Evolutionary conservation across 2,329 filamentous ascomycete genomes (phyloP).

Genomic region (Aspergillus thermomutatus): DNA sequence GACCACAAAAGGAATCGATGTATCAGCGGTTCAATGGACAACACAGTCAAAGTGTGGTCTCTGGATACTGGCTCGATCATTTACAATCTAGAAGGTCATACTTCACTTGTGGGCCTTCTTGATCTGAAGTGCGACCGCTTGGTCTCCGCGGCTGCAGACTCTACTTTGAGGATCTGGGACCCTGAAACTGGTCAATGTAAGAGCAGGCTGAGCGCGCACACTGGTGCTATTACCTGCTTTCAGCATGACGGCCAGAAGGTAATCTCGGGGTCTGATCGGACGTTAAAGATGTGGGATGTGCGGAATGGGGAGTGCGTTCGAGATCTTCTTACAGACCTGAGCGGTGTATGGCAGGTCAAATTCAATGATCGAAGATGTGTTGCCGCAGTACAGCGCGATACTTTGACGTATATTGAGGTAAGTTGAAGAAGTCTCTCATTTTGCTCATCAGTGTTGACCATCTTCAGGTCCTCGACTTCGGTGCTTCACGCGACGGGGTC

Average conservation of each 20-base stretch:
- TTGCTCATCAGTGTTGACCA: slow-evolving; percentile 10
- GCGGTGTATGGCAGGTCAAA: slow-evolving; percentile 98
- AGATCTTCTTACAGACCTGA: slow-evolving; percentile 87
- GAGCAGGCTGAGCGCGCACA: slow-evolving; percentile 86
- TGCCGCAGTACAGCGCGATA: slow-evolving; percentile 89
- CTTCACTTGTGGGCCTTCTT: slow-evolving; percentile 83
- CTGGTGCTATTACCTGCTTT: slow-evolving; percentile 96
- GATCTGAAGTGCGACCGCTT: slow-evolving; percentile 86
- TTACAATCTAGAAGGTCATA: slow-evolving; percentile 89
- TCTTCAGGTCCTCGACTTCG: slow-evolving; percentile 91
- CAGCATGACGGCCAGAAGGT: slow-evolving; percentile 97
- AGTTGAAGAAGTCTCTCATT: slow-evolving; percentile 31
- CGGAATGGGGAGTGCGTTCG: slow-evolving; percentile 87
- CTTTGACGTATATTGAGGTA: slow-evolving; percentile 93
- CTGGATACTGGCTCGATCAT: slow-evolving; percentile 79
- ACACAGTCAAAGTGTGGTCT: slow-evolving; percentile 96
- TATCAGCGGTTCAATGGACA: slow-evolving; percentile 98
- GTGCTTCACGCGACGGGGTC: slow-evolving; percentile 84
- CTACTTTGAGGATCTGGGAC: slow-evolving; percentile 94
- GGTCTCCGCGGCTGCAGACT: slow-evolving; percentile 92
- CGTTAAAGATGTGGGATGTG: slow-evolving; percentile 98
- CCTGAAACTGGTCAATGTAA: slow-evolving; percentile 89
- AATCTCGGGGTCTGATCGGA: slow-evolving; percentile 92
- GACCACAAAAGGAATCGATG: slow-evolving; percentile 90
- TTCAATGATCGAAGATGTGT: slow-evolving; percentile 95